Base-by-base conservation (phyloP, 352 stramenopile genomes). In the Globisporangium spiculum region DNA sequence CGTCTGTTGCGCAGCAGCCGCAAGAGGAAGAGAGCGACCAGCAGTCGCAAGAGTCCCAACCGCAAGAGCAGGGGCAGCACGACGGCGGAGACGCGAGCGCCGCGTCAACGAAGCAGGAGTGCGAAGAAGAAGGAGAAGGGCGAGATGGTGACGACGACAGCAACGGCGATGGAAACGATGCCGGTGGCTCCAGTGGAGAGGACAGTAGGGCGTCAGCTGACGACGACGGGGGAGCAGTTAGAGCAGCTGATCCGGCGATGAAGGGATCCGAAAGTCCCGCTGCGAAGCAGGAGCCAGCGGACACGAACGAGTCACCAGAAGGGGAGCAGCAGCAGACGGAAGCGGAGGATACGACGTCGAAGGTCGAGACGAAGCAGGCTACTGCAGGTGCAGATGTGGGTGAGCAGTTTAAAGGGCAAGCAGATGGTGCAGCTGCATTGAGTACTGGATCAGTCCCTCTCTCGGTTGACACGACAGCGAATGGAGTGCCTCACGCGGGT, bases 381-480 rank as follows among this genome's bases (percentile, higher is more conserved):
- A 16, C 18, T 30, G 55, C 55, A 60, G 54, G 18, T 60, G 10
- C 27, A 12, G 20, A 30, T 61, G 30, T 27, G 18, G 24, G 24
- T 12, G 30, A 12, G 55, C 26, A 22, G 14, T 7, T 30, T 8
- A 36, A 46, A 61, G 55, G 18, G 44, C 44, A 61, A 27, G 14
- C 1, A 10, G 55, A 61, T 4, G 38, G 0, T 20, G 55, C 7
- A 30, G 20, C 20, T 24, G 18, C 30, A 16, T n/a, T 32, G 16
- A 36, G 55, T 24, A 9, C 18, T 52, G 44, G 18, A 12, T 22
- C 44, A 52, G 18, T 32, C 30, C 20, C 30, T 16, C 55, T 61
- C 20, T 61, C 55, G 18, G 55, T 61, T 14, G 55, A 61, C 9
- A 61, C 55, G 30, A 61, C 55, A 61, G 9, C 30, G 55, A 61